Percentiles rank a stretch among this genome's conserved stretches.
These are phyloP conservation scores for Otatea glauca DNA, from an alignment of 176 grass and related monocot genomes.

Conservation along the genomic window DNA sequence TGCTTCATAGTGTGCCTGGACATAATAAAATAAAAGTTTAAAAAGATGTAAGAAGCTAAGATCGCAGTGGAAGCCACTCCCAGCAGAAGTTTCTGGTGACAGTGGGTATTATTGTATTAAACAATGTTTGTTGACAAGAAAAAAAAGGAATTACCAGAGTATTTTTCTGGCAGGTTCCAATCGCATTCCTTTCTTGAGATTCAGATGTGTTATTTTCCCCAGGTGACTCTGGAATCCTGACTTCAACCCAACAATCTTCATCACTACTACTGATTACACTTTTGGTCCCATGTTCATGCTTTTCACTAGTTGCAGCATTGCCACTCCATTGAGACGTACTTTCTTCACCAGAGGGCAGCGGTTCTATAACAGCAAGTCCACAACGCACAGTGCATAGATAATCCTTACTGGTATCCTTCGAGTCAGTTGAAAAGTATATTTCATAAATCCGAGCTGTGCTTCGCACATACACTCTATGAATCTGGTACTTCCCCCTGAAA, in stretches of 20 bases:
- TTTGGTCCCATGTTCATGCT: conserved; percentile 49
- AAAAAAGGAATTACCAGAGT: conserved; percentile 53
- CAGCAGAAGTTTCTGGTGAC: conserved; percentile 13
- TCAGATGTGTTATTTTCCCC: conserved; percentile 28
- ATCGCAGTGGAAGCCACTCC: conserved; percentile 1
- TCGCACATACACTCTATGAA: conserved; percentile 76
- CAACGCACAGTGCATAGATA: conserved; percentile 88
- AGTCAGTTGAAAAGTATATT: conserved; percentile 73
- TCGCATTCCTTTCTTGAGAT: conserved; percentile 42
- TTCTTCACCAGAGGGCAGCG: conserved; percentile 41
- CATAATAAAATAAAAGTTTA: conserved; percentile 42
- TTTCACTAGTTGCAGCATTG: conserved; percentile 42
- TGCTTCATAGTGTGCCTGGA: conserved; percentile 87
- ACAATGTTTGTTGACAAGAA: conserved; percentile 3
- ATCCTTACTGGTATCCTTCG: conserved; percentile 54
- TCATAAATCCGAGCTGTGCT: conserved; percentile 86
- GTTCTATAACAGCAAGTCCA: conserved; percentile 56
- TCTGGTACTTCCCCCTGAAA: conserved; percentile 69
- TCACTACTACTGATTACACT: conserved; percentile 52
- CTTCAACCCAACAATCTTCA: conserved; percentile 93
- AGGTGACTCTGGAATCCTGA: conserved; percentile 59
- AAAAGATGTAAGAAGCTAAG: conserved; percentile 34
- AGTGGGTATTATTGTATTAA: conserved; percentile 25
- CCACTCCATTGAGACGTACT: conserved; percentile 46
- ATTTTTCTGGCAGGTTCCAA: conserved; percentile 40